Conservation (phyloP, 345 rosid species). For the Cardamine chenopodiifolia region DNA sequence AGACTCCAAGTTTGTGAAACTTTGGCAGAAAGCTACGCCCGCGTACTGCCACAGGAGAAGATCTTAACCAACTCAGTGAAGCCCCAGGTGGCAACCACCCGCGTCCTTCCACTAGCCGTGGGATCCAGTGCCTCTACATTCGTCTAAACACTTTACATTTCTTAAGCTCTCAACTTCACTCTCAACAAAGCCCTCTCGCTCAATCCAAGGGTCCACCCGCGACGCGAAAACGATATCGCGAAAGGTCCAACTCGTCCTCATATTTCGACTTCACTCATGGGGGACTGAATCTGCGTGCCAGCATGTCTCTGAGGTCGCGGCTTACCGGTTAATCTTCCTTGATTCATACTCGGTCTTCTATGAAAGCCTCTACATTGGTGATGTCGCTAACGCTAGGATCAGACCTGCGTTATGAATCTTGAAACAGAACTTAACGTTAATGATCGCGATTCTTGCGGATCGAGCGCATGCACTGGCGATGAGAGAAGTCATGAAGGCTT, state of each 20-base stretch:
- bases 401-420: slow-evolving; percentile 59
- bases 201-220: slow-evolving; percentile 59
- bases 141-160: slow-evolving; percentile 89
- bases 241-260: slow-evolving; percentile 43
- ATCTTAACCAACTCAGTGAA: slow-evolving; percentile 25
- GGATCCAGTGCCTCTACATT: slow-evolving; percentile 86
- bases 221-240: slow-evolving; percentile 45
- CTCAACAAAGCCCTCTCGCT: slow-evolving; percentile 79
- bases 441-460: slow-evolving; percentile 67
- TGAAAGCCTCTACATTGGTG: slow-evolving; percentile 66
- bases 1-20: slow-evolving; percentile 61
- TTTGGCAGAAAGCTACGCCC: slow-evolving; percentile 79
- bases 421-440: slow-evolving; percentile 71
- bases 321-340: slow-evolving; percentile 68
- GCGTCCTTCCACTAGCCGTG: slow-evolving; percentile 85
- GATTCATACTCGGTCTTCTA: slow-evolving; percentile 73
- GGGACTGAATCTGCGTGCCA: slow-evolving; percentile 73
- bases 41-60: slow-evolving; percentile 50
- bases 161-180: slow-evolving; percentile 69
- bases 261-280: slow-evolving; percentile 60
- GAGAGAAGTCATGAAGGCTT: slow-evolving; percentile 77
- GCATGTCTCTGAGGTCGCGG: slow-evolving; percentile 89
- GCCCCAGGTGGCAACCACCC: slow-evolving; percentile 55
- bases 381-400: slow-evolving; percentile 61
- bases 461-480: slow-evolving; percentile 69